These are phyloP conservation scores for Eucalyptus lansdowneana DNA, from an alignment of 345 rosid species.

Conservation along the genomic window DNA sequence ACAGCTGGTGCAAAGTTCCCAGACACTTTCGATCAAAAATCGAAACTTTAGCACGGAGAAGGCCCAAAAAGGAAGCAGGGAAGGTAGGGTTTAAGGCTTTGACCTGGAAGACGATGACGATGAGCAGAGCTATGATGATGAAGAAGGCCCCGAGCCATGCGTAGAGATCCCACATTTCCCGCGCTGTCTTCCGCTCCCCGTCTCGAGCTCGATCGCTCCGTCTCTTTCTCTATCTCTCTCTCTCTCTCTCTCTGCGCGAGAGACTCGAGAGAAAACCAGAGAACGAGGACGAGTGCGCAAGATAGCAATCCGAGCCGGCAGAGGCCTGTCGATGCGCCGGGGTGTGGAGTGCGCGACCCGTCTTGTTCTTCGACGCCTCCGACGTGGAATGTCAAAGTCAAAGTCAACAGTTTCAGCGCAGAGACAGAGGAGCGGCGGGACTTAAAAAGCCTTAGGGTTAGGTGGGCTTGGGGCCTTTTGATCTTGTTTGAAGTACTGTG, in stretches of 20 bases:
- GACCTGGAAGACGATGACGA: slow-evolving; percentile 8
- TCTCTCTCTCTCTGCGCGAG: background rate
- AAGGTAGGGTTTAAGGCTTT: background rate
- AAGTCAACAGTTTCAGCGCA: background rate
- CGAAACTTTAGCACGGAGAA: background rate
- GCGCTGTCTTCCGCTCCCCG: background rate
- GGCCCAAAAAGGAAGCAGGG: background rate
- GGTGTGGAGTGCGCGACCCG: background rate
- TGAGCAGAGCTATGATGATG: slow-evolving; percentile 3
- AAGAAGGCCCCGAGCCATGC: slow-evolving; percentile 10
- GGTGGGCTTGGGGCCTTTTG: background rate
- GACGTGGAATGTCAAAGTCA: background rate
- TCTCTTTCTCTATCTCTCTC: background rate
- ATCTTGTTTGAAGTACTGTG: background rate
- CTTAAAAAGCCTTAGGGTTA: background rate
- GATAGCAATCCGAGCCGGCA: background rate
- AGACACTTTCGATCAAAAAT: background rate
- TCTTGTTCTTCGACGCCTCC: background rate
- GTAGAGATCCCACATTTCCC: slow-evolving; percentile 1
- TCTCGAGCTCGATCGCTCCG: background rate
- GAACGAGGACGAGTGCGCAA: background rate
- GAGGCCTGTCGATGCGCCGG: background rate
- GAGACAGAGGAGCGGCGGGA: background rate
- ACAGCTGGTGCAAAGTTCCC: background rate
- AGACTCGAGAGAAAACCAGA: background rate